Evolutionary conservation across 2,329 filamentous ascomycete genomes (phyloP).

Genomic region (Talaromyces amestolkiae): DNA sequence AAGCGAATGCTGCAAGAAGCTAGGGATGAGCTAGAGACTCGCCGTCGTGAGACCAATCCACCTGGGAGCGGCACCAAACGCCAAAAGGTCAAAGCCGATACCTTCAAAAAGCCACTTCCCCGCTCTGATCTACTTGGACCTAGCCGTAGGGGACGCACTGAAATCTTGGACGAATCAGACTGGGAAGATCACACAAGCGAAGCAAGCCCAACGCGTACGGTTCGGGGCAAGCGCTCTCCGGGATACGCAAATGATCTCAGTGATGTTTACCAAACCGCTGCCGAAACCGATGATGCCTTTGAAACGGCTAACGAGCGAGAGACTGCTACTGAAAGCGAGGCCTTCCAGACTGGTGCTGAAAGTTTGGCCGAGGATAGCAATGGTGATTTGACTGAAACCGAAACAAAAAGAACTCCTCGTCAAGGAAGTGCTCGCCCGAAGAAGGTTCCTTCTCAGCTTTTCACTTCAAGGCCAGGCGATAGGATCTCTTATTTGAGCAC

Average conservation of each 20-base stretch:
- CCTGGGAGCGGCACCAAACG: constrained; percentile 49
- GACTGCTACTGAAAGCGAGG: constrained; percentile 78
- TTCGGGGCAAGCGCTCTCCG: constrained; percentile 31
- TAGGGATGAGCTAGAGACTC: constrained; percentile 80
- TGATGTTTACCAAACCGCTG: constrained; percentile 77
- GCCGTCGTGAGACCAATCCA: constrained; percentile 54
- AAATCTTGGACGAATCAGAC: constrained; percentile 76
- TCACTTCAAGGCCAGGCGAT: constrained; percentile 50
- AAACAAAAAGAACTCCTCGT: constrained; percentile 51
- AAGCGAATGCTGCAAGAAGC: constrained; percentile 94
- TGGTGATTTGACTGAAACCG: constrained; percentile 83
- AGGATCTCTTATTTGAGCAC: constrained; percentile 78
- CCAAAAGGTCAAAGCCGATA: constrained; percentile 61
- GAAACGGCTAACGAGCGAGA: constrained; percentile 75
- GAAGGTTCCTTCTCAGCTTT: constrained; percentile 37
- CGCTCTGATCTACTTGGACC: constrained; percentile 73
- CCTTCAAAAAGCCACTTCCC: constrained; percentile 71
- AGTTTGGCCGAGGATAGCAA: constrained; percentile 66
- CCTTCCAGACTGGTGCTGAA: constrained; percentile 91
- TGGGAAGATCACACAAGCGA: constrained; percentile 81
- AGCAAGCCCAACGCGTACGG: constrained; percentile 54
- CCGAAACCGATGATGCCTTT: constrained; percentile 67
- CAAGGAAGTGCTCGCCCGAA: constrained; percentile 32
- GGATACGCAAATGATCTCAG: constrained; percentile 49
- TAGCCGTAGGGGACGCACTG: constrained; percentile 66